Percentiles rank a stretch among this genome's conserved stretches.
Evolutionary conservation across 768 basidiomycete species (phyloP).

Genomic region (Chlorophyllum brunneum): DNA sequence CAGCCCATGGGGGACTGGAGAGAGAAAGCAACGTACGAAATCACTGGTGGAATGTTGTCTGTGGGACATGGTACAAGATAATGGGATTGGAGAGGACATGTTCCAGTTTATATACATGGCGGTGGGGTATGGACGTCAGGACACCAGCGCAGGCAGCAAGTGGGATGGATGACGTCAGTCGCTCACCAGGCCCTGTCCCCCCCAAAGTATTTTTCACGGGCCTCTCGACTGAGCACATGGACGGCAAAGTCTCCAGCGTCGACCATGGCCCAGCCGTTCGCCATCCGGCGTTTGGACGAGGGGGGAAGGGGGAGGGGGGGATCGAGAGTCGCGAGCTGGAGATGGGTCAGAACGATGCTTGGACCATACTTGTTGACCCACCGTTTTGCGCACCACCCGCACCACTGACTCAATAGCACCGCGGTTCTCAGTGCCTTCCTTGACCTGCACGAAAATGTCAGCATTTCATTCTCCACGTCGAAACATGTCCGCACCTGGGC

Average conservation of each 20-base stretch:
- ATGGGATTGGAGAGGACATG: conserved; percentile 24
- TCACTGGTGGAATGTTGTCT: conserved; percentile 39
- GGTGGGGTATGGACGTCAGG: conserved; percentile 24
- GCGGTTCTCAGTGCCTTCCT: conserved; percentile 78
- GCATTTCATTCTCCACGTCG: neutral
- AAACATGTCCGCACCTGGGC: conserved; percentile 51
- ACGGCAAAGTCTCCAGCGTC: conserved; percentile 80
- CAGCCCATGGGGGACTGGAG: conserved; percentile 18
- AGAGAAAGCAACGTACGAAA: conserved; percentile 35
- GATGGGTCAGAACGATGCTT: neutral
- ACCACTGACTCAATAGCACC: conserved; percentile 77
- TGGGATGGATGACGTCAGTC: neutral
- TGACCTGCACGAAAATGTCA: conserved; percentile 47
- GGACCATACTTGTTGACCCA: conserved; percentile 29
- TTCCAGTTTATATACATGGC: conserved; percentile 5
- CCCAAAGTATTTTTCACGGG: conserved; percentile 65
- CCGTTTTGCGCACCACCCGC: conserved; percentile 65
- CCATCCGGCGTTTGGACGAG: conserved; percentile 55
- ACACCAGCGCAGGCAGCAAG: neutral
- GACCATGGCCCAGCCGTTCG: conserved; percentile 81
- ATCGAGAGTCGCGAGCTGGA: conserved; percentile 51
- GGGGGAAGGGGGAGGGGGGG: conserved; percentile 61
- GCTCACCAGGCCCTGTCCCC: conserved; percentile 11
- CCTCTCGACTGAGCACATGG: conserved; percentile 66
- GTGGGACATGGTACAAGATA: neutral